phyloP scores from a whole-genome alignment of 129 eudicot species.

The Lactuca saligna region DNA sequence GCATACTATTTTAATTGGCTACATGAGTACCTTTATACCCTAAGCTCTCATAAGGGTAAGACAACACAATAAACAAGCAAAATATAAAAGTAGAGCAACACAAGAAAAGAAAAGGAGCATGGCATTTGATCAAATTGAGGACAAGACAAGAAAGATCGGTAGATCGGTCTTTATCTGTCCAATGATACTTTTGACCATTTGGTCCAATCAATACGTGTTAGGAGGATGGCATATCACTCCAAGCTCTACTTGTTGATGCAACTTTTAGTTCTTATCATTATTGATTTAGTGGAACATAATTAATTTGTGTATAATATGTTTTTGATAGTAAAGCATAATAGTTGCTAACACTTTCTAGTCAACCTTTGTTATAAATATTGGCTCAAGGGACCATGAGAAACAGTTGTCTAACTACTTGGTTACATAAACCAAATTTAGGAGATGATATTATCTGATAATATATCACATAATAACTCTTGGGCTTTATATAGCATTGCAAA shows the following conservation, averaged over 20 bases:
- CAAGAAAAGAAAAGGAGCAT: constrained; percentile 29
- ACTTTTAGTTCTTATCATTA: constrained; percentile 35
- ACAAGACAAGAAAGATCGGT: constrained; percentile 74
- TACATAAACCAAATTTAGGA: constrained; percentile 12
- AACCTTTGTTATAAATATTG: constrained; percentile 19
- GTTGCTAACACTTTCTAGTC: constrained; percentile 22
- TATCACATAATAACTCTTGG: constrained; percentile 28
- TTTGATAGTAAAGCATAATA: constrained; percentile 1
- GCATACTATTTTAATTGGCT: constrained; percentile 42
- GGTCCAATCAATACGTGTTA: constrained; percentile 60
- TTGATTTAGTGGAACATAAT: constrained; percentile 22
- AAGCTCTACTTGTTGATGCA: constrained; percentile 43
- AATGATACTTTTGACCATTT: constrained; percentile 75
- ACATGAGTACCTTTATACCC: constrained; percentile 38
- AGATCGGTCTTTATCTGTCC: constrained; percentile 56
- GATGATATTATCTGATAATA: constrained; percentile 23
- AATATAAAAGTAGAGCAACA: constrained; percentile 24
- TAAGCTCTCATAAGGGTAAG: constrained; percentile 33
- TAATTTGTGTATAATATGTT: not conserved
- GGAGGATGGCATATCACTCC: constrained; percentile 52
- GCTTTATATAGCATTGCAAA: constrained; percentile 37
- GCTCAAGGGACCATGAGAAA: constrained; percentile 22
- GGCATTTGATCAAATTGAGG: constrained; percentile 40
- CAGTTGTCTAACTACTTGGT: constrained; percentile 11
- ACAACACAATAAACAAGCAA: constrained; percentile 28